Percentiles rank a stretch among this genome's conserved stretches.
Conservation (phyloP, 2,329 filamentous ascomycete species). For the Geosmithia putterillii region DNA sequence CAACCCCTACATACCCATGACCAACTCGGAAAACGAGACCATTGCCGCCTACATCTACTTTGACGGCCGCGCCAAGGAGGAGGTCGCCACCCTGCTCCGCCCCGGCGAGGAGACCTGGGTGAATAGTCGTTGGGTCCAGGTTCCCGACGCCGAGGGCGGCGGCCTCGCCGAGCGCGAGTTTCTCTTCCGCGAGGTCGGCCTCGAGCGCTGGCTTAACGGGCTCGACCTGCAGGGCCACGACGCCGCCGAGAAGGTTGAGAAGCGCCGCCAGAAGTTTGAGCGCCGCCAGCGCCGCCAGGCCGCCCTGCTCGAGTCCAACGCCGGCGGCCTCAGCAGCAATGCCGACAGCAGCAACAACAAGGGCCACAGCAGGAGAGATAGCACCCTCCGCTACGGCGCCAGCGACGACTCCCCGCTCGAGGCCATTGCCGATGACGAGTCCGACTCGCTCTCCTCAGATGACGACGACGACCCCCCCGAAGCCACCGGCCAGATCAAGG, state of each 20-base stretch:
- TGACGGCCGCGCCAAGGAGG: slow-evolving; percentile 87
- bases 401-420: slow-evolving; percentile 67
- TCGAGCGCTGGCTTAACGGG: slow-evolving; percentile 94
- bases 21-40: slow-evolving; percentile 87
- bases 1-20: slow-evolving; percentile 82
- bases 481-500: slow-evolving; percentile 94
- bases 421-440: slow-evolving; percentile 50
- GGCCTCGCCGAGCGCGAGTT: slow-evolving; percentile 95
- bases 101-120: slow-evolving; percentile 98
- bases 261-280: slow-evolving; percentile 70
- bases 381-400: slow-evolving; percentile 70
- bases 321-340: slow-evolving; percentile 15
- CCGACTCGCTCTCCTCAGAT: slow-evolving; percentile 62
- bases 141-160: slow-evolving; percentile 81
- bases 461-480: slow-evolving; percentile 85
- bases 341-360: slow-evolving; percentile 21
- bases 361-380: slow-evolving; percentile 29
- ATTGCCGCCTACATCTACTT: slow-evolving; percentile 99
- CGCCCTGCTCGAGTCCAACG: slow-evolving; percentile 22
- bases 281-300: slow-evolving; percentile 54
- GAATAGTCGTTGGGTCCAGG: slow-evolving; percentile 93
- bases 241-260: slow-evolving; percentile 79
- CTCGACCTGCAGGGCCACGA: slow-evolving; percentile 91
- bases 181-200: slow-evolving; percentile 87
- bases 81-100: slow-evolving; percentile 85